Evolutionary conservation across 176 grass and related monocot species (phyloP), one percentile per base, ranked within the genome.

Genomic region (Bromus sterilis): DNA sequence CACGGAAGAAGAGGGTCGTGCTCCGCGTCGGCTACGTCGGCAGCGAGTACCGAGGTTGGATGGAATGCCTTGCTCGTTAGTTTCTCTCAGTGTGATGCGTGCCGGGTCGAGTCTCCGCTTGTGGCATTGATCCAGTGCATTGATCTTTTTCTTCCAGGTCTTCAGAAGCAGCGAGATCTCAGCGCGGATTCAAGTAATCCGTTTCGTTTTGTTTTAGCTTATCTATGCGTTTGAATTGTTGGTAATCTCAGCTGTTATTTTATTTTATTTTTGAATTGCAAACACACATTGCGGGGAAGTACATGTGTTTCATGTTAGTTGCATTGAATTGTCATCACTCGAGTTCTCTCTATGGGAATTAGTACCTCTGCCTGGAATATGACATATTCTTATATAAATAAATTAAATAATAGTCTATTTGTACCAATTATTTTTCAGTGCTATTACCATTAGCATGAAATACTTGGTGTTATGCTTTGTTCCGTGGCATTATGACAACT

Each of bases 1-100:
- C 85, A 26, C 87, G 84, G 66, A 98, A 98, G 93, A 98, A 98
- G 87, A 93, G 91, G 67, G 90, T 95, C 28, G 86, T 98, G 34
- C 89, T 93, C 78, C 93, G 96, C 61, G 63, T 98, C 8, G 93
- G 89, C 25, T 98, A 98, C 66, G 90, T 95, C 4, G 93, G 96
- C 75, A 93, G 90, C 4, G 91, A 93, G 31, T 98, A 91, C 82
- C 77, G 86, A 95, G 96, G 96, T 95, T 78, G 35, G 23, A 76
- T 66, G 23, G 23, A n/a, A 33, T 69, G 25, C 59, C 63, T 48
- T 21, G 11, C 35, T 82, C 58, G 36, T 64, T 18, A 11, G 67
- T 33, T 37, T 72, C 20, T 15, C 29, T 71, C 75, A 18, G 5
- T 30, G 13, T 74, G 15, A 80, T 30, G 40, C 67, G 6, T 46